Conservation (phyloP, 495 filamentous ascomycete species). For the Aspergillus indologenus region DNA sequence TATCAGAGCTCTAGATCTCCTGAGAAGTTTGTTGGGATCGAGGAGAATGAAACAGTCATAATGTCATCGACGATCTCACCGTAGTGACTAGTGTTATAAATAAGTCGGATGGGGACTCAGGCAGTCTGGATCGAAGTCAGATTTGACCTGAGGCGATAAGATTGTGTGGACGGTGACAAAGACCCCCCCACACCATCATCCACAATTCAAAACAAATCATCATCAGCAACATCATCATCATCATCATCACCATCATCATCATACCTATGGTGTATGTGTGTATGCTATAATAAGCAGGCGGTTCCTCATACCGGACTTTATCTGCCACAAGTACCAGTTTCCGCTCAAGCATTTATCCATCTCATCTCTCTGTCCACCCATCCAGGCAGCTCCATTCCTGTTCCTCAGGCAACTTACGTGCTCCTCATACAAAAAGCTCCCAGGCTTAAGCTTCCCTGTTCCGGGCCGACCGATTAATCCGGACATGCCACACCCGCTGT, state of each 20-base stretch:
- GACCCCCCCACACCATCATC: too few relatives aligned
- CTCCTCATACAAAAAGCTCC: neutral
- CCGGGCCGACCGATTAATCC: constrained; percentile 24
- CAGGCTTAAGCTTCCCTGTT: neutral
- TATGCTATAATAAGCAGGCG: neutral
- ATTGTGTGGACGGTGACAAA: neutral
- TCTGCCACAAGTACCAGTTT: too few relatives aligned
- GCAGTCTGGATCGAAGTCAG: neutral
- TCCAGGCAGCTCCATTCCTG: constrained; percentile 3
- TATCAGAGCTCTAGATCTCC: neutral
- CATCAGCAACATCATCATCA: neutral
- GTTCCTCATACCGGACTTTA: too few relatives aligned
- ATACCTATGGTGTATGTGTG: neutral
- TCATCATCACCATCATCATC: neutral
- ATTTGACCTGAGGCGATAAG: neutral
- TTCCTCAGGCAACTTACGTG: too few relatives aligned
- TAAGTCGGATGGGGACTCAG: neutral
- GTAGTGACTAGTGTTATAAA: neutral
- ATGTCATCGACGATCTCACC: neutral
- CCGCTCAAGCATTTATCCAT: too few relatives aligned
- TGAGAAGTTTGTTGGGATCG: neutral
- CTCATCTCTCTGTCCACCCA: neutral
- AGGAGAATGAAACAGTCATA: neutral
- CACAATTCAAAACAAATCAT: neutral
- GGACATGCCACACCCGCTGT: constrained; percentile 14